Conservation (phyloP, 345 rosid genomes). For the Cardamine chenopodiifolia region DNA sequence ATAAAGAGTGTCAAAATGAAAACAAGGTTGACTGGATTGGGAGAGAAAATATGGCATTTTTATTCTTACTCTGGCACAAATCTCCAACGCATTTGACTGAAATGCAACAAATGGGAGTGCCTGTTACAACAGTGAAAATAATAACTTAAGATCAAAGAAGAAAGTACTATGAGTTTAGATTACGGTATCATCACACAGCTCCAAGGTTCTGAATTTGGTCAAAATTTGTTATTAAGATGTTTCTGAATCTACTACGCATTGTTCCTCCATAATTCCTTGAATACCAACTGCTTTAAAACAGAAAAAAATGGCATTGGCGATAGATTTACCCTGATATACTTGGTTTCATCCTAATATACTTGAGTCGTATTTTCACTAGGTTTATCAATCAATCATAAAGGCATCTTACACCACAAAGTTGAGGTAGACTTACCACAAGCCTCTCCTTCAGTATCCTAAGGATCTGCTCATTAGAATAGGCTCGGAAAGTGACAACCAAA, state of each 20-base stretch:
- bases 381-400: slow-evolving; percentile 21
- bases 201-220: neutral
- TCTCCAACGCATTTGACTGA: slow-evolving; percentile 83
- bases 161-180: neutral
- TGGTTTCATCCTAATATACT: neutral
- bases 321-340: too few relatives aligned
- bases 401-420: neutral
- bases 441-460: slow-evolving; percentile 76
- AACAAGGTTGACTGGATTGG: neutral
- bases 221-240: neutral
- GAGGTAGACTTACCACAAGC: slow-evolving; percentile 58
- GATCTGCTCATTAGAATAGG: slow-evolving; percentile 82
- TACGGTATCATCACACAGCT: neutral
- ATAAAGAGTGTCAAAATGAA: neutral
- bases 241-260: neutral
- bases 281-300: neutral
- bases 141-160: neutral
- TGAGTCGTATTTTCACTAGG: neutral
- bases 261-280: neutral
- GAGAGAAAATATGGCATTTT: neutral
- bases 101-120: slow-evolving; percentile 62
- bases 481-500: slow-evolving; percentile 70
- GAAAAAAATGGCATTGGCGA: neutral
- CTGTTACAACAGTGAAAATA: slow-evolving; percentile 45
- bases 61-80: slow-evolving; percentile 88